Evolutionary conservation across 495 filamentous ascomycete species (phyloP), one percentile per base, ranked within the genome.

Genomic region (Neurospora sp.): DNA sequence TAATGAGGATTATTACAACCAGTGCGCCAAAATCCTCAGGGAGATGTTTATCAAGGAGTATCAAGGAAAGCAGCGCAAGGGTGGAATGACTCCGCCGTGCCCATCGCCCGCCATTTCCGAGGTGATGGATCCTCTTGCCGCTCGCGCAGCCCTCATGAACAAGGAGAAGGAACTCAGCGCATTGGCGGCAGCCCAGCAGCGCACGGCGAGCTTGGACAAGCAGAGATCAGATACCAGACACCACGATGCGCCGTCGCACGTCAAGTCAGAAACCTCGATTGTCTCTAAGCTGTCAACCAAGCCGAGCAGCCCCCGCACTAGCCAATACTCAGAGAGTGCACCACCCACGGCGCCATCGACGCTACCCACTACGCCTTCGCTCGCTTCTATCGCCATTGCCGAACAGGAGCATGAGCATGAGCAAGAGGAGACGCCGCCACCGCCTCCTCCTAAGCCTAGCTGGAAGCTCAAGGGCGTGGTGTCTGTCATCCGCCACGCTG

Each of bases 381-480:
- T 76, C 10, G 10, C 53, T 5, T 61, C 70, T 2, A 16, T 65
- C 27, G 53, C 53, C 6, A 65, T 65, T 65, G 53, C 53, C 6
- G 53, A 65, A 65, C 27, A 35, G 53, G 53, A 65, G 53, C 53
- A 18, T 16, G 42, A 69, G 16, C 77, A 78, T 3, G 80, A 77
- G 9, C 75, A 78, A 14, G 75, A 79, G 35, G 75, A 81, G 73
- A 79, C 81, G 42, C 81, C 89, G 4, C 91, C 92, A 6, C 92
- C 93, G 3, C 94, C 94, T 14, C 93, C 94, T 8, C 93, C 93
- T 0, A 97, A 98, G 77, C 94, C 97, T 75, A 91, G 94, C 39
- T 99, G 96, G 96, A 97, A 97, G 79, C 82, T 99, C 73, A 99
- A 98, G 80, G 96, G 96, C n/a, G 94, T 98, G 86, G 96, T 99